Evolutionary conservation across 2,329 filamentous ascomycete genomes (phyloP).

Genomic region (Apiospora arundinis): DNA sequence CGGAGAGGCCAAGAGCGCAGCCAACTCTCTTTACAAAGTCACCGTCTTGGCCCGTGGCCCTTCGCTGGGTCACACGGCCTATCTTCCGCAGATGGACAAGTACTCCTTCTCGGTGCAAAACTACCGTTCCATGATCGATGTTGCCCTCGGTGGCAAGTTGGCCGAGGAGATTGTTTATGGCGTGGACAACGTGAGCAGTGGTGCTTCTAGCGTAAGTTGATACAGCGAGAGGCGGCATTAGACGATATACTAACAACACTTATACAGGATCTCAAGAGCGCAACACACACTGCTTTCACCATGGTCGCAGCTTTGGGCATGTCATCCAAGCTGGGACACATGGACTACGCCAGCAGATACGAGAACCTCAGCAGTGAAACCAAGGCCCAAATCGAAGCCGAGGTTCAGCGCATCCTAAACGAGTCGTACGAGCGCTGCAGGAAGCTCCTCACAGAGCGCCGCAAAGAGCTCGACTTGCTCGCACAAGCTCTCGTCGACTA

Average conservation of each 20-base stretch:
- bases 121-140: conserved; percentile 79
- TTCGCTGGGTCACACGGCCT: conserved; percentile 84
- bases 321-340: conserved; percentile 85
- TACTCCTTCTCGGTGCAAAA: conserved; percentile 88
- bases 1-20: conserved; percentile 63
- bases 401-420: conserved; percentile 85
- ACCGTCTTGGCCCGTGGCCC: conserved; percentile 93
- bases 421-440: conserved; percentile 79
- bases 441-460: conserved; percentile 73
- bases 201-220: conserved; percentile 74
- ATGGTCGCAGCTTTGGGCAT: conserved; percentile 93
- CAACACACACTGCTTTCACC: conserved; percentile 81
- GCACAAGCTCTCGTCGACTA: conserved; percentile 92
- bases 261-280: conserved; percentile 77
- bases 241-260: conserved; percentile 35
- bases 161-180: conserved; percentile 93
- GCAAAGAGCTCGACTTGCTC: conserved; percentile 85
- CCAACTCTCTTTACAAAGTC: conserved; percentile 89
- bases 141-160: conserved; percentile 84
- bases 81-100: conserved; percentile 90
- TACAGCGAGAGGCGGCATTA: background rate
- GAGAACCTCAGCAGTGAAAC: conserved; percentile 83
- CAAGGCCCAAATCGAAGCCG: conserved; percentile 82
- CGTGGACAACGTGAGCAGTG: conserved; percentile 87
- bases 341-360: conserved; percentile 86